Percentiles rank a stretch among this genome's conserved stretches.
These are phyloP conservation scores for Boletus eberwhitei DNA, from an alignment of 768 basidiomycete species.

Conservation along the genomic window DNA sequence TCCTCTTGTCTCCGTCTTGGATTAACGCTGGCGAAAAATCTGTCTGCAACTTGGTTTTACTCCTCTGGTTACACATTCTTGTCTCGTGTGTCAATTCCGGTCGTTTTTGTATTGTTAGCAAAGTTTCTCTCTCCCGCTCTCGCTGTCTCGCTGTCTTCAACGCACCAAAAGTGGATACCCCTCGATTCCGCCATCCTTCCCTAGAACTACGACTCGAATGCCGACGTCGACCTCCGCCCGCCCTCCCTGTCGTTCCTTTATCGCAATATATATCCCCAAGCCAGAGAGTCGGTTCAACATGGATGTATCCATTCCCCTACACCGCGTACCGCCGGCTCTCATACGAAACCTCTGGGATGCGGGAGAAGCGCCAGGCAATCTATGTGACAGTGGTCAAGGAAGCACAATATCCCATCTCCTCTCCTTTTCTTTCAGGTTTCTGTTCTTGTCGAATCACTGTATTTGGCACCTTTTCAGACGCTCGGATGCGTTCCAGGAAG, in stretches of 20 bases:
- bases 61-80: no score
- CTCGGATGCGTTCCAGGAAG: not conserved
- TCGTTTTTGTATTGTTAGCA: no score
- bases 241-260: slow-evolving; percentile 1
- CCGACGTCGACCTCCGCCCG: slow-evolving; percentile 16
- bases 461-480: not conserved
- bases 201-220: slow-evolving; percentile 12
- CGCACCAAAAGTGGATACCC: no score
- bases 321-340: not conserved
- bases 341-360: not conserved
- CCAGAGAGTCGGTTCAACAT: not conserved
- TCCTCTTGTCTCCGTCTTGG: not conserved
- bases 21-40: not conserved
- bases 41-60: no score
- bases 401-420: slow-evolving; percentile 6
- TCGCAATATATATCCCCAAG: slow-evolving; percentile 1
- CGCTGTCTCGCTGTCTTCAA: no score
- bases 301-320: not conserved
- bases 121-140: no score
- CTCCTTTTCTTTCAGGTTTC: not conserved
- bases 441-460: not conserved
- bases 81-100: no score
- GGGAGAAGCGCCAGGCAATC: slow-evolving; percentile 29
- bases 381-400: slow-evolving; percentile 47
- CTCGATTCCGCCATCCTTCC: no score